phyloP scores from a whole-genome alignment of 129 eudicot species.

The Tagetes erecta region DNA sequence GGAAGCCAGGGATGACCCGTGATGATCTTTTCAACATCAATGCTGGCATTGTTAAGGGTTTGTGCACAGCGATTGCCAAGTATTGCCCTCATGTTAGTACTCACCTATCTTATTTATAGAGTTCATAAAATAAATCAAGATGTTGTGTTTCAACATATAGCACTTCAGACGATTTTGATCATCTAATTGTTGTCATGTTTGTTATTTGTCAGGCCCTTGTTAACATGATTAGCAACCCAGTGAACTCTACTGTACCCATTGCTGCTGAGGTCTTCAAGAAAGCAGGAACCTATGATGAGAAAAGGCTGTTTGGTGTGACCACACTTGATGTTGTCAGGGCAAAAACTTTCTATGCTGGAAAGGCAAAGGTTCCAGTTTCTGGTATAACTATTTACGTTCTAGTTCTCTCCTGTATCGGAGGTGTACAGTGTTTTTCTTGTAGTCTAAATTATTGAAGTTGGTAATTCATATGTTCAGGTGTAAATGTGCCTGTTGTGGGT shows the following conservation, averaged over 20 bases:
- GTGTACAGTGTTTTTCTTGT: background rate
- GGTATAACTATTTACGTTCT: conserved; percentile 43
- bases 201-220: conserved; percentile 67
- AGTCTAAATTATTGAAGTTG: background rate
- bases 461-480: conserved; percentile 49
- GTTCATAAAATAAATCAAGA: background rate
- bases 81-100: conserved; percentile 83
- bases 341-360: conserved; percentile 93
- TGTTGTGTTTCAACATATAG: background rate
- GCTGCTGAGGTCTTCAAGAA: conserved; percentile 98
- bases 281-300: conserved; percentile 92
- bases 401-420: background rate
- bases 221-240: conserved; percentile 97
- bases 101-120: background rate
- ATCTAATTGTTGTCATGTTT: background rate
- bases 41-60: conserved; percentile 89
- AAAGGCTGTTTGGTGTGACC: conserved; percentile 90
- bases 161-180: background rate
- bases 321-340: conserved; percentile 99
- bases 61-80: conserved; percentile 79
- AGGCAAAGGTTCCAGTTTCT: conserved; percentile 80
- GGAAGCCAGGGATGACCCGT: conserved; percentile 99
- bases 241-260: conserved; percentile 97
- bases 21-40: conserved; percentile 98
- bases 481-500: conserved; percentile 95